Percentiles rank a stretch among this genome's conserved stretches.
Conservation (phyloP, 176 grass and related monocot species). For the Alloteropsis semialata region DNA sequence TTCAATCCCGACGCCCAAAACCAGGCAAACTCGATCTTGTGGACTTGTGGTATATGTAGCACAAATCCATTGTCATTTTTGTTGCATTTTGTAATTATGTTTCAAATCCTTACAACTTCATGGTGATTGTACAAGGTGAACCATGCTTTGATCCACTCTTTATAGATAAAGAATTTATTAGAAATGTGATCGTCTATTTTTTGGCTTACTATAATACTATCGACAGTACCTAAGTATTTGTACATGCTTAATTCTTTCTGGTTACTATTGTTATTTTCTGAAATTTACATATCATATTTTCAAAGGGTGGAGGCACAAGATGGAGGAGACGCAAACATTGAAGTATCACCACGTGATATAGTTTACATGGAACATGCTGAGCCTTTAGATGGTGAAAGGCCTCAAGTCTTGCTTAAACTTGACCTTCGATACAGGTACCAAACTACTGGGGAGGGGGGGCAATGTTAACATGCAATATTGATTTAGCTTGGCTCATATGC, state of each 20-base stretch:
- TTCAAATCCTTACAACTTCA: neutral
- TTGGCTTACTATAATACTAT: neutral
- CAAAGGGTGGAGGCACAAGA: slow-evolving; percentile 86
- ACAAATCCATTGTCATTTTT: neutral
- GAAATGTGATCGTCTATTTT: neutral
- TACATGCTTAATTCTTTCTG: neutral
- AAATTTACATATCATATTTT: slow-evolving; percentile 16
- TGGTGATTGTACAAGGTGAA: neutral
- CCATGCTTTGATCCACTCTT: neutral
- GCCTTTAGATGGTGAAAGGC: slow-evolving; percentile 55
- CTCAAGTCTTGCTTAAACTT: slow-evolving; percentile 73
- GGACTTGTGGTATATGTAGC: neutral
- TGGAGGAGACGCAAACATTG: slow-evolving; percentile 79
- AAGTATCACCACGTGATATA: slow-evolving; percentile 78
- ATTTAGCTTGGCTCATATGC: slow-evolving; percentile 2
- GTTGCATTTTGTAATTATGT: neutral
- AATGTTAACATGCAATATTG: slow-evolving; percentile 3
- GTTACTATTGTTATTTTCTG: slow-evolving; percentile 2
- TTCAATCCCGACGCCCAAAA: neutral
- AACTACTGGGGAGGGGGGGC: too few species aligned
- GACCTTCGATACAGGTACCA: slow-evolving; percentile 82
- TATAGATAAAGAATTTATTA: neutral
- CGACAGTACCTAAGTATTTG: neutral
- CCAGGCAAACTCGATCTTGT: neutral
- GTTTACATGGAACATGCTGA: slow-evolving; percentile 70